Evolutionary conservation across 2,329 filamentous ascomycete genomes (phyloP).

Genomic region (Pseudocercospora crystallina): DNA sequence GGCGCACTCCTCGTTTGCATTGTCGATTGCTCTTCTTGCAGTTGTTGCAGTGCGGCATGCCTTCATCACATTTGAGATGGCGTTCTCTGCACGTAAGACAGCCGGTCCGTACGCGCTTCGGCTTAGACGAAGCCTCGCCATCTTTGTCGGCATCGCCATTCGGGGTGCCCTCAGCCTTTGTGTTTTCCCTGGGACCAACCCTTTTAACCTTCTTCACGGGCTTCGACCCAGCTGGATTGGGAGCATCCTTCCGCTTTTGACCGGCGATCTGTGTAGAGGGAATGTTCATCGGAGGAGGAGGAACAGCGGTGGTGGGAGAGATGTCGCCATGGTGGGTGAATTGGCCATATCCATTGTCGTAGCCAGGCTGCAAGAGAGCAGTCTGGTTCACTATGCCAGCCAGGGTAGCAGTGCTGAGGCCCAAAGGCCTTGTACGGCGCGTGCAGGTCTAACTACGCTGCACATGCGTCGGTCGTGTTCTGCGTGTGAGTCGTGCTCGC

Average conservation of each 20-base stretch:
- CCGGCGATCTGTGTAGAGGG: constrained; percentile 8
- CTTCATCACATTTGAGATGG: constrained; percentile 90
- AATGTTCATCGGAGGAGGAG: constrained; percentile 4
- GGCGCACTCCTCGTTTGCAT: constrained; percentile 80
- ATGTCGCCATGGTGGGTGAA: constrained; percentile 13
- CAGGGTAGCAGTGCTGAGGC: constrained; percentile 27
- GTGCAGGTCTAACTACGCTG: background rate
- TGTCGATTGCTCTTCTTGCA: constrained; percentile 83
- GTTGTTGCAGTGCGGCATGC: constrained; percentile 65
- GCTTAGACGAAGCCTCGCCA: constrained; percentile 51
- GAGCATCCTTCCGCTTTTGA: constrained; percentile 31
- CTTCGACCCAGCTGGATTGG: constrained; percentile 26
- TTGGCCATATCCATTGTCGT: constrained; percentile 60
- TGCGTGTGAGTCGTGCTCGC: no score
- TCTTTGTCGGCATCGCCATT: constrained; percentile 35
- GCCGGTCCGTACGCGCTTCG: constrained; percentile 84
- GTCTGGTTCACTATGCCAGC: constrained; percentile 51
- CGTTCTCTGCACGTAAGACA: constrained; percentile 87
- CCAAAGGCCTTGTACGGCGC: constrained; percentile 14
- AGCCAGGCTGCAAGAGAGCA: constrained; percentile 58
- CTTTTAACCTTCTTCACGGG: constrained; percentile 34
- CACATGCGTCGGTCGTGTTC: background rate
- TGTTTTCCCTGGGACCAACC: constrained; percentile 29
- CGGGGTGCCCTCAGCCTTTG: constrained; percentile 24
- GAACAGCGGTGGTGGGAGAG: constrained; percentile 18